These are phyloP conservation scores for Orbilia javanica DNA, from an alignment of 2,329 filamentous ascomycete genomes.

Conservation along the genomic window DNA sequence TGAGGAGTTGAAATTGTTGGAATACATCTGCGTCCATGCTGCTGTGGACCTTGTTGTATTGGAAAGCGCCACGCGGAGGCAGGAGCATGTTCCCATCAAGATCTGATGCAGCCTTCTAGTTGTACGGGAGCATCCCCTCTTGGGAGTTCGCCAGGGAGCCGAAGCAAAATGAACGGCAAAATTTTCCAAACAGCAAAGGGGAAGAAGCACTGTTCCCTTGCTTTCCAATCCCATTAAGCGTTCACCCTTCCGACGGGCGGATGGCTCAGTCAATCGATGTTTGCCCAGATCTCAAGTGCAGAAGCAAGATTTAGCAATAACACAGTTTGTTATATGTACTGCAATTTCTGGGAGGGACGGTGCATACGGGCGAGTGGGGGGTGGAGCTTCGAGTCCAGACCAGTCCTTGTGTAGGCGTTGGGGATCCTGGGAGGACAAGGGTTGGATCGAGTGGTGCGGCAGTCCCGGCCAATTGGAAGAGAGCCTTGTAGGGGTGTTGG, in stretches of 20 bases:
- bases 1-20: slow-evolving; percentile 55
- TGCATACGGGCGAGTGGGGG: slow-evolving; percentile 36
- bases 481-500: slow-evolving; percentile 10
- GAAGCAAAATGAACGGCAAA: slow-evolving; percentile 19
- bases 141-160: slow-evolving; percentile 6
- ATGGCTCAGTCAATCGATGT: slow-evolving; percentile 34
- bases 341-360: slow-evolving; percentile 51
- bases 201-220: slow-evolving; percentile 48
- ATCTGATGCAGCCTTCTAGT: slow-evolving; percentile 8
- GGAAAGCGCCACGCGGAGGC: slow-evolving; percentile 43
- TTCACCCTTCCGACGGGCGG: slow-evolving; percentile 32
- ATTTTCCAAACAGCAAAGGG: slow-evolving; percentile 26
- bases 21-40: slow-evolving; percentile 9
- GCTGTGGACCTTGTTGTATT: background rate
- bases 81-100: slow-evolving; percentile 35
- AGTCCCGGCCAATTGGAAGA: slow-evolving; percentile 37
- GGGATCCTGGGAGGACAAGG: slow-evolving; percentile 32
- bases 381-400: slow-evolving; percentile 51
- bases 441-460: slow-evolving; percentile 22
- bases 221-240: slow-evolving; percentile 47
- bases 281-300: slow-evolving; percentile 39
- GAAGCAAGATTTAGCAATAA: slow-evolving; percentile 39
- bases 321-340: slow-evolving; percentile 45
- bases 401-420: slow-evolving; percentile 43
- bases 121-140: slow-evolving; percentile 13